Base-by-base conservation (phyloP, 768 basidiomycete species). In the Tremella mesenterica region DNA sequence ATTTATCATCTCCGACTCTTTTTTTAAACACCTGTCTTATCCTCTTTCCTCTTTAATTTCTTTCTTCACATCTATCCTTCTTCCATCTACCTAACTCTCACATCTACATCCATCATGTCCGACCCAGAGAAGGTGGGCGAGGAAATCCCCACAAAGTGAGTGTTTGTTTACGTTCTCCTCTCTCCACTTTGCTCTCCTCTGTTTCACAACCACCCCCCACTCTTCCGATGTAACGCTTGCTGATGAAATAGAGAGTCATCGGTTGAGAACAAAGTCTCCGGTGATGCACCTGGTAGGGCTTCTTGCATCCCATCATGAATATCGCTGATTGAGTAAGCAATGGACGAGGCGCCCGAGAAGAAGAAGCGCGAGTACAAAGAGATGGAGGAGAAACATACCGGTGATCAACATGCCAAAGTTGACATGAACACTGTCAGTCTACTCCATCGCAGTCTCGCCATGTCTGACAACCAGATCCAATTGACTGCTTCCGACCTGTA, bases 401-500 rank as follows among this genome's bases (percentile, higher is more conserved):
- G 60, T 50, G 63, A 65, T 44, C 64, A 57, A 31, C 65, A 67
- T 54, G 62, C 63, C 52, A 65, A 60, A 56, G 69, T 71, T 41
- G 69, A 65, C 59, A 61, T 72, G 65, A 64, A 68, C 58, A 66
- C 67, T 46, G 67, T 67, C 26, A 53, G 67, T 62, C 13, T 6
- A 10, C 44, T 30, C 47, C 8, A 28, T 27, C n/a, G 23, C 26
- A 30, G 18, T 16, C 13, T 28, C 16, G 31, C 21, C 18, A 29
- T 36, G 26, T 12, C 48, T 50, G 4, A 23, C 45, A 8, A 14
- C 39, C 33, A 73, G 71, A 74, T 74, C 57, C 63, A 69, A 41
- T 73, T 74, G 61, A 74, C 73, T 39, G 72, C 70, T 51, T 60
- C 64, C 64, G 73, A 74, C 58, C 54, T 74, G 46, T 96, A 95